phyloP scores from a whole-genome alignment of 2,329 filamentous ascomycete species.

The Fusarium pseudocircinatum region DNA sequence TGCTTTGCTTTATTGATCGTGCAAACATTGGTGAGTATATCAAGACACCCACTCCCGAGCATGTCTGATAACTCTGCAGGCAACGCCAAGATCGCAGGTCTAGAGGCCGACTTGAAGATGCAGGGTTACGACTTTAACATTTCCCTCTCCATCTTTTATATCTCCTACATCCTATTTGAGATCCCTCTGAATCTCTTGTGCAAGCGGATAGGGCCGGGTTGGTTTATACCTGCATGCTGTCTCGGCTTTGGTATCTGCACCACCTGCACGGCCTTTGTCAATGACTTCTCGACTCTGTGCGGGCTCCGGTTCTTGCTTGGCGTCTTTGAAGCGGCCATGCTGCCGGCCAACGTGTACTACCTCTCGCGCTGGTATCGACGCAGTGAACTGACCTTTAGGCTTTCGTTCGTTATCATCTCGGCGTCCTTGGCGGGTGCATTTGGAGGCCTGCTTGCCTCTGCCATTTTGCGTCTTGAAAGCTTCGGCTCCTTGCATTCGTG shows the following conservation, averaged over 20 bases:
- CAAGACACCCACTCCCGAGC: background rate
- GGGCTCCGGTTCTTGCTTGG: background rate
- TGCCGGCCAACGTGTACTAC: background rate
- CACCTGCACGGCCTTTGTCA: background rate
- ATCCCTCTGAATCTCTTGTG: background rate
- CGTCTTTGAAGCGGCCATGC: background rate
- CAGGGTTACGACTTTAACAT: background rate
- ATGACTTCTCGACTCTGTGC: background rate
- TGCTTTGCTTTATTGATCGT: background rate
- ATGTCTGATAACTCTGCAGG: background rate
- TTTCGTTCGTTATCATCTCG: background rate
- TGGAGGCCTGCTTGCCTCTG: background rate
- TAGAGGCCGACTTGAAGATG: background rate
- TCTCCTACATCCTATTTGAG: background rate
- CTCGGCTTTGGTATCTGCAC: background rate
- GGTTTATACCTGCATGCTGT: background rate
- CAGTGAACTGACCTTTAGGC: background rate
- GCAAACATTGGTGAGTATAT: background rate
- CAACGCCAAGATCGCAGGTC: background rate
- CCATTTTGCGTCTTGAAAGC: background rate
- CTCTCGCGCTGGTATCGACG: background rate
- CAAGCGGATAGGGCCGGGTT: background rate
- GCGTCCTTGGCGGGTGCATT: background rate
- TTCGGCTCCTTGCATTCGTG: background rate
- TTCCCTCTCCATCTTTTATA: background rate